phyloP scores from a whole-genome alignment of 2,329 filamentous ascomycete species.

The Periglandula ipomoeae region DNA sequence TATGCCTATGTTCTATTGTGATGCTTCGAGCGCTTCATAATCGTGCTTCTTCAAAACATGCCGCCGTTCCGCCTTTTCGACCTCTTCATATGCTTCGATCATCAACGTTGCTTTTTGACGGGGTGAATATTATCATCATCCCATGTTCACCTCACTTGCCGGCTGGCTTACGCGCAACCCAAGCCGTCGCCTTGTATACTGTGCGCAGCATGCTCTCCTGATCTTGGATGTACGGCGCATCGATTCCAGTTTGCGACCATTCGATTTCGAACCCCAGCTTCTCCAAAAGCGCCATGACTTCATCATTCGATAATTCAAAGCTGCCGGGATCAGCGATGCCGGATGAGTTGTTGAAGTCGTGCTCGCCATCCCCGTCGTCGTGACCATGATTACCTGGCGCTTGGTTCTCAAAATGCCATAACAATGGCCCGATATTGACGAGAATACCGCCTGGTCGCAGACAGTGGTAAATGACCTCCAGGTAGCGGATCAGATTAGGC shows the following conservation, averaged over 20 bases:
- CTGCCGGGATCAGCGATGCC: conserved; percentile 84
- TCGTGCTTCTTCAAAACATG: not conserved
- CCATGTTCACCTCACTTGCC: not conserved
- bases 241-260: conserved; percentile 46
- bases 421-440: conserved; percentile 80
- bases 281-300: conserved; percentile 68
- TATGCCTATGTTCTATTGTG: not conserved
- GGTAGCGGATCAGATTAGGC: conserved; percentile 82
- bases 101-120: no score
- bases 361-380: conserved; percentile 41
- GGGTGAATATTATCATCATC: no score
- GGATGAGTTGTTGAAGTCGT: conserved; percentile 38
- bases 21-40: not conserved
- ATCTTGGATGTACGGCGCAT: conserved; percentile 83
- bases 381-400: conserved; percentile 48
- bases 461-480: conserved; percentile 73
- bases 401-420: conserved; percentile 92
- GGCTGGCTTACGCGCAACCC: conserved; percentile 68
- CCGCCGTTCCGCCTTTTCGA: not conserved
- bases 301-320: conserved; percentile 83
- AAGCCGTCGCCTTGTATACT: conserved; percentile 70
- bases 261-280: conserved; percentile 70
- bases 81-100: no score
- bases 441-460: conserved; percentile 70
- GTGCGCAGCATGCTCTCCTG: conserved; percentile 77